Conservation (phyloP, 1,284 basidiomycete genomes). For the Cerrena zonata region DNA sequence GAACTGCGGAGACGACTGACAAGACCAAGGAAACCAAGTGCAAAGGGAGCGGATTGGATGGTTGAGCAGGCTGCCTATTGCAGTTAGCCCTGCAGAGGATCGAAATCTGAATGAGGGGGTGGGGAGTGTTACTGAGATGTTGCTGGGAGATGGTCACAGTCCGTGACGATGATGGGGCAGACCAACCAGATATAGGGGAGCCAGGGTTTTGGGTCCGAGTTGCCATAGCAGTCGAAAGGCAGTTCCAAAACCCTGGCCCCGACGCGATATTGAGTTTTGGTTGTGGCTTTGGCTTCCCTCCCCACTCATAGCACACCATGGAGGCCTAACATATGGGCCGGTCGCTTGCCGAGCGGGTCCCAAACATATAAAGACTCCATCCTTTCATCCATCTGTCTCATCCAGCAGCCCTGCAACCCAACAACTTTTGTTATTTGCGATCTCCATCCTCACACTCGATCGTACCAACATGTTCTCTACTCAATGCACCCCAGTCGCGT, state of each 20-base stretch:
- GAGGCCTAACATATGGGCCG: constrained; percentile 1
- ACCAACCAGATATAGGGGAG: not conserved
- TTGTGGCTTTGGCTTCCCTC: not conserved
- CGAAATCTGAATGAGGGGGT: not conserved
- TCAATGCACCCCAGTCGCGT: constrained; percentile 7
- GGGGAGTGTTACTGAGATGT: too few species aligned
- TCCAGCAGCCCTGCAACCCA: not conserved
- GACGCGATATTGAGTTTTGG: too few species aligned
- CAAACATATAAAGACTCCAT: constrained; percentile 10
- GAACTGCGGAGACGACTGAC: not conserved
- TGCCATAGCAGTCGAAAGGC: too few species aligned
- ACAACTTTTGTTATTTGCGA: not conserved
- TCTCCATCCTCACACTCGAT: constrained; percentile 11
- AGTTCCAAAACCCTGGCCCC: too few species aligned
- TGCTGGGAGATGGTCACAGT: too few species aligned
- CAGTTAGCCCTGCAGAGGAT: not conserved
- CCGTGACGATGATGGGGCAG: not conserved
- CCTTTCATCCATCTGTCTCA: too few species aligned
- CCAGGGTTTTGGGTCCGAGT: not conserved
- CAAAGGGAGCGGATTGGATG: not conserved
- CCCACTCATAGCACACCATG: not conserved
- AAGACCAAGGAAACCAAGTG: not conserved
- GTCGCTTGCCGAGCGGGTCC: constrained; percentile 2
- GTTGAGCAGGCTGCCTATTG: not conserved
- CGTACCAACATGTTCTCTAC: constrained; percentile 19